Base-by-base conservation (phyloP, 2,329 filamentous ascomycete genomes). In the Akanthomyces dipterigenus region DNA sequence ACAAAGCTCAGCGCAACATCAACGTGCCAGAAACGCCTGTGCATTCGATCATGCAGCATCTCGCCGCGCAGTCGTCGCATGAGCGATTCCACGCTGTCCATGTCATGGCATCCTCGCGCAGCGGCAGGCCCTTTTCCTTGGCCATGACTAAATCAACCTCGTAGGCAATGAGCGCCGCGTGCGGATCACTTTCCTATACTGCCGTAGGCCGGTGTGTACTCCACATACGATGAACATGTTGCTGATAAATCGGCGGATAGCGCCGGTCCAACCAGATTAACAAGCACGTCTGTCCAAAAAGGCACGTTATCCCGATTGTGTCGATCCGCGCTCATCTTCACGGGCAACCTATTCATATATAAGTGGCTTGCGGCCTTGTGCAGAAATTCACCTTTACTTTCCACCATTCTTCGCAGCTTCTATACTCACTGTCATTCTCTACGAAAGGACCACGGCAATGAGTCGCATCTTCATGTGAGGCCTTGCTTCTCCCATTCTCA, bases 381-480 rank as follows among this genome's bases (percentile, higher is more conserved):
- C 22, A n/a, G 3, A 5, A 31, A 43, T n/a, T 45, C 38, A 34
- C 16, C n/a, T 20, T 28, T 18, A 28, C 5, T 14, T 2, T 26
- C 14, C 3, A 38, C 14, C 14, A 38, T 42, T 28, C 7, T 3
- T 9, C n/a, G 31, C n/a, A 7, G 16, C 9, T 43, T 0, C 8
- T 20, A 16, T 36, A 3, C 49, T 16, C n/a, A 9, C 31, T 11
- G 7, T 34, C 31, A 9, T 2, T 34, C 31, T 34, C 4, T 34
- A 7, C 31, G 7, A 7, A 34, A 34, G 7, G 24, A 38, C 16
- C 40, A 14, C 16, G 28, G 22, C 24, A 43, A 55, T 55, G 53
- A 55, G 53, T 55, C 38, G 53, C 38, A 55, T 55, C n/a, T 55
- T 55, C 26, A 42, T 55, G 53, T 55, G 34, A 20, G 11, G 26